A percentile compares a stretch with the other conserved stretches of the same genome.
These are phyloP conservation scores for Solanum hybrid DNA, from an alignment of 305 asterid species.

Conservation along the genomic window DNA sequence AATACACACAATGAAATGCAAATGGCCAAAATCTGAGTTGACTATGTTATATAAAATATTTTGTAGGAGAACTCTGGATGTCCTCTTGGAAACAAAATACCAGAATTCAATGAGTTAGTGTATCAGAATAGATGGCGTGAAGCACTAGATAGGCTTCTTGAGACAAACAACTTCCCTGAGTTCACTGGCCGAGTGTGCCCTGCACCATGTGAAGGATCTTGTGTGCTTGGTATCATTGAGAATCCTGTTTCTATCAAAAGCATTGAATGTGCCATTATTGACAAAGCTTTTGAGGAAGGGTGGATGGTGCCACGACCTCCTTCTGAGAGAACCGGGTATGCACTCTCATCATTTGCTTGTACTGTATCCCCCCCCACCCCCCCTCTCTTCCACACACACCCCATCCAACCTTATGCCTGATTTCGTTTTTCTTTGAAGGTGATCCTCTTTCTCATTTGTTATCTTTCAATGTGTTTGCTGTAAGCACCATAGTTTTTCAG, in stretches of 20 bases:
- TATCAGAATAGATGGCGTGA: constrained; percentile 99
- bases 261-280: constrained; percentile 92
- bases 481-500: neutral
- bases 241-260: constrained; percentile 93
- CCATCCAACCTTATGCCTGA: neutral
- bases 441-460: neutral
- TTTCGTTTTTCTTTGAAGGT: neutral
- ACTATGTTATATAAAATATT: neutral
- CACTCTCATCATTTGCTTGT: neutral
- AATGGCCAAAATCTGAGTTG: neutral
- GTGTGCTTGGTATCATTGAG: constrained; percentile 96
- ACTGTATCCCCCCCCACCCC: neutral
- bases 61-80: constrained; percentile 94
- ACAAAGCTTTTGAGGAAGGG: constrained; percentile 93
- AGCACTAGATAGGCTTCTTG: constrained; percentile 95
- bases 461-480: neutral
- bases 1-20: neutral
- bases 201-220: constrained; percentile 99
- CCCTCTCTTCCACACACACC: neutral
- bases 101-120: constrained; percentile 95
- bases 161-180: constrained; percentile 98
- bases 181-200: constrained; percentile 99
- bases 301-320: constrained; percentile 99
- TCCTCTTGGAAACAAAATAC: constrained; percentile 98
- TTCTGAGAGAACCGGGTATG: constrained; percentile 66